These are phyloP conservation scores for Vitis hybrid DNA, from an alignment of 177 flowering plant genomes.

Conservation along the genomic window DNA sequence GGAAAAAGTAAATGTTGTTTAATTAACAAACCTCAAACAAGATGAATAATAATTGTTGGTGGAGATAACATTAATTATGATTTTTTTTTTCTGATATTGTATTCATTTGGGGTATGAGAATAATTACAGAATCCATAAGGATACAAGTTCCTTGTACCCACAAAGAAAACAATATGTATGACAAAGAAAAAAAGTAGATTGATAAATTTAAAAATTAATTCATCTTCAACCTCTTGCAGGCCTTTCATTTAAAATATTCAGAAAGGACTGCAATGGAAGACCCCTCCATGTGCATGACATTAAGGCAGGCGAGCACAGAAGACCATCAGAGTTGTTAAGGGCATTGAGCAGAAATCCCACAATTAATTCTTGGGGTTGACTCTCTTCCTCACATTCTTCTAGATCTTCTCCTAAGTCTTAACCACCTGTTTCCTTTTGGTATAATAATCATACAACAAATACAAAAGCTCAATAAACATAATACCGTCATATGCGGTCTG, in stretches of 20 bases:
- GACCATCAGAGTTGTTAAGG: slow-evolving; percentile 8
- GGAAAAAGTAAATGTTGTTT: too few relatives aligned
- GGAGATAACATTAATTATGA: too few relatives aligned
- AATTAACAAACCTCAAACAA: too few relatives aligned
- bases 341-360: slow-evolving; percentile 5
- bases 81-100: too few relatives aligned
- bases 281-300: slow-evolving; percentile 42
- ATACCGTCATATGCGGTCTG: not conserved
- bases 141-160: slow-evolving; percentile 10
- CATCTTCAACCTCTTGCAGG: slow-evolving; percentile 21
- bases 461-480: not conserved
- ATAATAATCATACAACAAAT: too few relatives aligned
- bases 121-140: slow-evolving; percentile 7
- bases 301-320: slow-evolving; percentile 22
- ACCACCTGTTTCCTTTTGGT: not conserved
- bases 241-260: slow-evolving; percentile 23
- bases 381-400: slow-evolving; percentile 3
- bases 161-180: not conserved
- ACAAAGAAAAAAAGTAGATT: slow-evolving; percentile 10
- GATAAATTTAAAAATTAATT: slow-evolving; percentile 17
- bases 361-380: slow-evolving; percentile 10
- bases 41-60: too few relatives aligned
- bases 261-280: slow-evolving; percentile 25
- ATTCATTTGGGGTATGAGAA: slow-evolving; percentile 2
- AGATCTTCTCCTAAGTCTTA: not conserved